Base-by-base conservation (phyloP, 208 protist species). In the Naegleria fowleri region DNA sequence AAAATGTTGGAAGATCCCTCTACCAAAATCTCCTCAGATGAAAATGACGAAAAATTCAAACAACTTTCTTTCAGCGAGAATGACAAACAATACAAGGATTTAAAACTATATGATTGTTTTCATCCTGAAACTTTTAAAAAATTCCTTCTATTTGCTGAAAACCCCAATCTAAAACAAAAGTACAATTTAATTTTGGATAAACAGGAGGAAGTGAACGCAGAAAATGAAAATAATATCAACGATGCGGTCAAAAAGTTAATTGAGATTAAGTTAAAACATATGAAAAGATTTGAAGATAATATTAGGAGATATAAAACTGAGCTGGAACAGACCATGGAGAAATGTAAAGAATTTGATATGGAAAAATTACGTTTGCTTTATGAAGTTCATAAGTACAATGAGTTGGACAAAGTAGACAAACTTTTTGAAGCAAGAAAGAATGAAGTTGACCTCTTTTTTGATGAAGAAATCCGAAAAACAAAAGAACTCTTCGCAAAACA, bases 321-420 rank as follows among this genome's bases (percentile, higher is more conserved):
- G 11, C 38, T 88, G 16, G 29, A 25, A 1, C 19, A 58, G 22
- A 58, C 33, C 0, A 40, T 88, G 16, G 33, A 29, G 5, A 88
- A 88, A 36, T 88, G 85, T 58, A 88, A 58, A 29, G 85, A 88
- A 38, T 88, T 88, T 88, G 85, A 88, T 58, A 58, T 88, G 19
- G 85, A 88, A 58, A 48, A 38, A 58, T 39, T 88, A 0, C 15
- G 43, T 0, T 43, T 58, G 22, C 36, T 88, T 38, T 88, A 88
- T 88, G 85, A 88, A 58, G 41, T 88, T 88, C 85, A 88, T 36
- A 51, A 40, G 7, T 39, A 88, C 9, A 88, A 88, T 88, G 85
- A 88, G 15, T 15, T 39, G 6, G 85, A 88, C 29, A 88, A 88
- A 13, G 22, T 58, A 16, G 41, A 88, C 22, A 51, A 29, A 6